Evolutionary conservation across 129 eudicot genomes (phyloP), one percentile per base, ranked within the genome.

Genomic region (Scalesia atractyloides): DNA sequence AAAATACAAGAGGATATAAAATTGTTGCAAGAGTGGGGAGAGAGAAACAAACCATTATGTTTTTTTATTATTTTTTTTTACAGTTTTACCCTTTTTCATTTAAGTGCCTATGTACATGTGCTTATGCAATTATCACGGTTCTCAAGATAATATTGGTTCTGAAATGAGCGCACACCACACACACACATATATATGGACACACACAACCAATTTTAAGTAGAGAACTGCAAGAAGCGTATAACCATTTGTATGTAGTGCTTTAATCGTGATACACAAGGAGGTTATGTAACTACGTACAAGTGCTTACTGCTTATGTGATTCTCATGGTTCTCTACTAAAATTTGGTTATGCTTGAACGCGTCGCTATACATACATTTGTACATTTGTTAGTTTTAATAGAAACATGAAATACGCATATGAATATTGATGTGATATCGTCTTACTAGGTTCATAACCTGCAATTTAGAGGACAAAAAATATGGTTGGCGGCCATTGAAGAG

Each of bases 401-500:
- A 64, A 13, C 46, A 61, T 50, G 44, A 30, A 49, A 2, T 13
- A 2, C 13, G 8, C 47, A 73, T 18, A 44, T 59, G 46, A 43
- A 68, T 59, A 58, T 19, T 58, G 24, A 2, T 75, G 13, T 30
- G 49, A 14, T 41, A 53, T 57, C 46, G 12, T 56, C 46, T 34
- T 59, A 36, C 15, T 69, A 83, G 84, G 84, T 33, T 73, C 86
- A 78, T 20, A 79, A 72, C 51, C 80, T 86, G 63, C 82, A 83
- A 79, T 80, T 76, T 48, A 76, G 91, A 81, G 91, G 91, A 50
- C 88, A 84, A 48, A 81, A 84, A 22, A 69, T 84, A 53, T 86
- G 82, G 70, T 41, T 59, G 51, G 91, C 88, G 19, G 79, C 86
- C 37, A 79, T 81, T 39, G 82, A 86, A 46, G 91, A 86, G 14